Conservation (phyloP, 768 basidiomycete species). For the Sistotremastrum suecicum region DNA sequence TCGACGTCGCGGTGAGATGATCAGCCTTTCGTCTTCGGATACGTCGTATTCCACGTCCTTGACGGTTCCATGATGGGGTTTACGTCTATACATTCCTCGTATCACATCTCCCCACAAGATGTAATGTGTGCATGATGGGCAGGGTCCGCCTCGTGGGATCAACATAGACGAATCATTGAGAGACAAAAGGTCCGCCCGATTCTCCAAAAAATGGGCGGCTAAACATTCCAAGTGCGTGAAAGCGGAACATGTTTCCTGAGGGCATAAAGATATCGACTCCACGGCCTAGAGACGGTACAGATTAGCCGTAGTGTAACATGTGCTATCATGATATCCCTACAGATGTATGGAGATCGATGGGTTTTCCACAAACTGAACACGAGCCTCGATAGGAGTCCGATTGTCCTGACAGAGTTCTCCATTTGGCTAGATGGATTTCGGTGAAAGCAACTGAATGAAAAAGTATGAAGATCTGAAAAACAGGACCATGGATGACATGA, state of each 20-base stretch:
- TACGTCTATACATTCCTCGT: constrained; percentile 31
- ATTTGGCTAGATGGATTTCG: constrained; percentile 7
- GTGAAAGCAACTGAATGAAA: constrained; percentile 4
- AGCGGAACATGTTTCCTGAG: constrained; percentile 31
- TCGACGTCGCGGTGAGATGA: too few relatives aligned
- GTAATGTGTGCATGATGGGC: constrained; percentile 36
- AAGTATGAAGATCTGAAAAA: neutral
- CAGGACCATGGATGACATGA: neutral
- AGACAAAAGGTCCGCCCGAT: constrained; percentile 2
- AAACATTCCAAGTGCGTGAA: constrained; percentile 49
- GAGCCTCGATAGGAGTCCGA: neutral
- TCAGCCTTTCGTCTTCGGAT: constrained; percentile 23
- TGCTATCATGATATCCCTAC: constrained; percentile 19
- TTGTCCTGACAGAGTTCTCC: neutral
- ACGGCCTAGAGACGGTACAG: neutral
- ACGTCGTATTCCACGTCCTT: constrained; percentile 21
- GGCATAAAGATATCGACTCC: constrained; percentile 33
- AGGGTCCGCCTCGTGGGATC: constrained; percentile 51
- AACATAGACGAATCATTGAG: constrained; percentile 17
- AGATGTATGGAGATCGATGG: constrained; percentile 24
- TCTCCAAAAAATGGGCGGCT: constrained; percentile 27
- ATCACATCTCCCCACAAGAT: constrained; percentile 59
- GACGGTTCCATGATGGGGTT: constrained; percentile 11
- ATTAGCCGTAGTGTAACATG: neutral
- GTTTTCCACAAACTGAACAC: constrained; percentile 22